These are phyloP conservation scores for Lodderomyces margitis DNA, from an alignment of 1,139 yeast species.

Conservation along the genomic window DNA sequence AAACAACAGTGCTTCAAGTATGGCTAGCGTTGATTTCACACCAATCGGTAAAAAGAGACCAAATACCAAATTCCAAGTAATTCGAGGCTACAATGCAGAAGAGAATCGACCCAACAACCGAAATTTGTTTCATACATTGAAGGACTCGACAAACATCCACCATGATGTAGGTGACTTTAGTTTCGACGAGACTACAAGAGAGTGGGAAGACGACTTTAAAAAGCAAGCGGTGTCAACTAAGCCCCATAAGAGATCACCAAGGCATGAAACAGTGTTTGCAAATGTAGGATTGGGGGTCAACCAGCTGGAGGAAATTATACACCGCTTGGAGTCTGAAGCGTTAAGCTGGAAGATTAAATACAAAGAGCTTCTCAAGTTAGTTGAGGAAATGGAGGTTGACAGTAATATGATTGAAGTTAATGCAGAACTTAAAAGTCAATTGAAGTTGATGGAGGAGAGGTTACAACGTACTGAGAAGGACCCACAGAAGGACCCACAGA, in stretches of 20 bases:
- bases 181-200: constrained; percentile 13
- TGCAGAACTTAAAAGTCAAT: constrained; percentile 2
- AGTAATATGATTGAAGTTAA: constrained; percentile 8
- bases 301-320: constrained; percentile 14
- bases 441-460: constrained; percentile 6
- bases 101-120: constrained; percentile 8
- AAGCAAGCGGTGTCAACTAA: background rate
- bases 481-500: background rate
- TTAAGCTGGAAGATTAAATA: constrained; percentile 13
- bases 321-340: constrained; percentile 12
- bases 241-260: background rate
- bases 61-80: constrained; percentile 12
- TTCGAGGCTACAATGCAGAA: constrained; percentile 11
- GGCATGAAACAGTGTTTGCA: constrained; percentile 2
- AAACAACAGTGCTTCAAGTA: too few relatives aligned
- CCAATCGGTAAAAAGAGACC: constrained; percentile 14
- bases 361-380: constrained; percentile 12
- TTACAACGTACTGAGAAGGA: background rate
- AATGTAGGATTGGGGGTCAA: constrained; percentile 12
- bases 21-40: constrained; percentile 12
- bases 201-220: constrained; percentile 8
- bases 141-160: constrained; percentile 8
- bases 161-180: constrained; percentile 8
- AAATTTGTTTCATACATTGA: constrained; percentile 13
- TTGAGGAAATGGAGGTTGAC: constrained; percentile 11